phyloP scores from a whole-genome alignment of 129 eudicot species.

The Rutidosis leptorrhynchoides region DNA sequence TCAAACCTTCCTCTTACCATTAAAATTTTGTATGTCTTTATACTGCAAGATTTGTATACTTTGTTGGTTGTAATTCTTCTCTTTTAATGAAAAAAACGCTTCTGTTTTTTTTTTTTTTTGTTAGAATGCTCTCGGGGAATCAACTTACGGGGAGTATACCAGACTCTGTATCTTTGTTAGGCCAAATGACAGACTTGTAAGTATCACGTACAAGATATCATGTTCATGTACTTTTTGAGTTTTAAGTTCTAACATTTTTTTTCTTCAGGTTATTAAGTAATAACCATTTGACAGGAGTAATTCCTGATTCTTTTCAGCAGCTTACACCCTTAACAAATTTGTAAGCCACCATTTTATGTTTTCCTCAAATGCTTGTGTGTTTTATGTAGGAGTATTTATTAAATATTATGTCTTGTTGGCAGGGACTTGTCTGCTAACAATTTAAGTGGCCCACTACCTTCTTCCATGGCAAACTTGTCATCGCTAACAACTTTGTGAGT shows the following conservation, averaged over 20 bases:
- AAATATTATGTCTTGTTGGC: constrained; percentile 30
- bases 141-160: constrained; percentile 77
- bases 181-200: constrained; percentile 85
- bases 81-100: background rate
- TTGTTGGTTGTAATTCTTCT: background rate
- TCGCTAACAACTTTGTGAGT: constrained; percentile 75
- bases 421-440: constrained; percentile 87
- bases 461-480: constrained; percentile 70
- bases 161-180: constrained; percentile 54
- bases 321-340: constrained; percentile 52
- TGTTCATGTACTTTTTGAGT: constrained; percentile 14
- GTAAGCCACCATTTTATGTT: constrained; percentile 36
- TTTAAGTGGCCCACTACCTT: constrained; percentile 72
- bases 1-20: constrained; percentile 68
- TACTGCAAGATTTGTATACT: background rate
- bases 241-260: constrained; percentile 6
- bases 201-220: constrained; percentile 25
- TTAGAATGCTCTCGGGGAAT: constrained; percentile 67
- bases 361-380: constrained; percentile 15
- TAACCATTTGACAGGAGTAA: constrained; percentile 65
- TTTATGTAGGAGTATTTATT: background rate
- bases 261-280: constrained; percentile 57
- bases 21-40: constrained; percentile 62
- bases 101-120: background rate
- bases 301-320: constrained; percentile 77